Conservation (phyloP, 768 basidiomycete genomes). For the Suillus weaverae region DNA sequence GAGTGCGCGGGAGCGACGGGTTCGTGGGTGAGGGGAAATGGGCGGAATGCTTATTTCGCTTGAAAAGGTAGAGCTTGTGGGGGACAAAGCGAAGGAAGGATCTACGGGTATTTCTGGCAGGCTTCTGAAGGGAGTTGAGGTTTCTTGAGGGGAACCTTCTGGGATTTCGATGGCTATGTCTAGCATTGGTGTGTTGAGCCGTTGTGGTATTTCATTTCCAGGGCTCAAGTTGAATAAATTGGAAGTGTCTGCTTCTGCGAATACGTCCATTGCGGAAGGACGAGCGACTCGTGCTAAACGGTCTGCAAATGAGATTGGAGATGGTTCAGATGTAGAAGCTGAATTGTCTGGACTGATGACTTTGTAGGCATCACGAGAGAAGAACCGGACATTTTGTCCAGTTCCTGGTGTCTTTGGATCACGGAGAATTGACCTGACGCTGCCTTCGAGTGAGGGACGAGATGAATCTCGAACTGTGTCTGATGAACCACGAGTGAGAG, state of each 20-base stretch:
- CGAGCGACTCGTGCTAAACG: slow-evolving; percentile 29
- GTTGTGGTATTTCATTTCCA: slow-evolving; percentile 48
- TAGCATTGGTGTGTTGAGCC: slow-evolving; percentile 24
- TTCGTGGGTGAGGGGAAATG: slow-evolving; percentile 34
- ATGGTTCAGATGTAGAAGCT: slow-evolving; percentile 36
- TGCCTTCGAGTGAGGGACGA: slow-evolving; percentile 48
- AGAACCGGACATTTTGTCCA: slow-evolving; percentile 79
- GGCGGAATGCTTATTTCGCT: slow-evolving; percentile 27
- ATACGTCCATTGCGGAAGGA: slow-evolving; percentile 51
- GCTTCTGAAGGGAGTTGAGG: slow-evolving; percentile 12
- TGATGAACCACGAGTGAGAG: slow-evolving; percentile 22
- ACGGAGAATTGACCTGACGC: slow-evolving; percentile 71
- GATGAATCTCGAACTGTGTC: slow-evolving; percentile 16
- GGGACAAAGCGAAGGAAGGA: slow-evolving; percentile 59
- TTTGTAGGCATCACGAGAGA: slow-evolving; percentile 67
- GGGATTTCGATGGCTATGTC: slow-evolving; percentile 39
- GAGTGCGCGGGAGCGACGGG: slow-evolving; percentile 49
- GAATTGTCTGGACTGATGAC: slow-evolving; percentile 67
- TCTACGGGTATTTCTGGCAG: slow-evolving; percentile 7
- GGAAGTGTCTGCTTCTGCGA: slow-evolving; percentile 45
- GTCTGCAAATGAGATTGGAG: slow-evolving; percentile 27
- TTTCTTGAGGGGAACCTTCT: slow-evolving; percentile 22
- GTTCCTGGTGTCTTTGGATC: slow-evolving; percentile 72
- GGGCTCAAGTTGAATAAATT: slow-evolving; percentile 62
- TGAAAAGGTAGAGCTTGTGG: slow-evolving; percentile 57